Evolutionary conservation across 2,329 filamentous ascomycete species (phyloP), one percentile per base, ranked within the genome.

Genomic region (Fusarium secorum): DNA sequence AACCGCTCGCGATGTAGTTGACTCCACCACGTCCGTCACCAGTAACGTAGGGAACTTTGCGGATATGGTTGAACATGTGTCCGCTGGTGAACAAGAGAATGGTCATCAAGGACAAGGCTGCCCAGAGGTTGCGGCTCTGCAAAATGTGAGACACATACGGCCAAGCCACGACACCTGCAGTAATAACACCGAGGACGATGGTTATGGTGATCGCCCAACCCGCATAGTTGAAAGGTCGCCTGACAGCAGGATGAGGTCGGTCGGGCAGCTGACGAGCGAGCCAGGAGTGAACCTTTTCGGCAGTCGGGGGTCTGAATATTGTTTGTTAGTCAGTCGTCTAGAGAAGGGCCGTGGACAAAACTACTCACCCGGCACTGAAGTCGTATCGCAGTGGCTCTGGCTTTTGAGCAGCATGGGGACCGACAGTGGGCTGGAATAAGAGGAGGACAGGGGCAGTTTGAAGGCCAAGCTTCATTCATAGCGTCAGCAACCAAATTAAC

Each of bases 41-140:
- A 44, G 90, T 87, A 35, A 98, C 94, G 76, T 99, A 99, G 5
- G 96, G 96, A 5, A 97, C 93, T 80, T 96, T 95, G 75, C 97
- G 90, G 78, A 99, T 99, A 79, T 98, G 95, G 82, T 98, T 99
- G 87, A 97, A 99, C 97, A 99, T 99, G 83, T 98, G 95, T 41
- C 96, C 97, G 75, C 93, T 96, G 49, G 92, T 98, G 83, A 98
- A 99, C 63, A 98, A 86, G 44, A 99, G 88, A 70, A 99, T 95
- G 18, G 90, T 86, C 76, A 98, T 94, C 74, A 99, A 85, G 81
- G 93, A 97, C 76, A 97, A 82, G 26, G 93, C 93, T 28, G 95
- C 95, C 96, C 96, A 99, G 22, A 98, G 83, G 77, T 97, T 98
- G 74, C 95, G 92, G 85, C 92, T 98, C 81, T 94, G 93, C 38